phyloP scores from a whole-genome alignment of 192 early-diverging fungal genomes.

The Tieghemiomyces parasiticus region DNA sequence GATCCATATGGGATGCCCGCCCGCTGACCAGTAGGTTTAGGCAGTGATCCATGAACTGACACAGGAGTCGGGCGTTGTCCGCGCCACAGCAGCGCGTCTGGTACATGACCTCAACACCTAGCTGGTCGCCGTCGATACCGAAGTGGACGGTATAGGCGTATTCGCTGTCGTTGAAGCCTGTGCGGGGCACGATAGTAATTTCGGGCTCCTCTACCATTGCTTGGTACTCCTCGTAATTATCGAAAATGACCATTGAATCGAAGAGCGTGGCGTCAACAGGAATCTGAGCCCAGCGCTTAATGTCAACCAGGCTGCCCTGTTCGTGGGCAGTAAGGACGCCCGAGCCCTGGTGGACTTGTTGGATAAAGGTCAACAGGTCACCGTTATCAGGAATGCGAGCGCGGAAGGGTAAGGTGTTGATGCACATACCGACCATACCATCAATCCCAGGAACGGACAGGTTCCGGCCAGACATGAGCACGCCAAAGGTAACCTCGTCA shows the following conservation, averaged over 20 bases:
- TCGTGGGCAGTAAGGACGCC: neutral
- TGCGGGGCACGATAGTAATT: neutral
- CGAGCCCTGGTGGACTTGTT: neutral
- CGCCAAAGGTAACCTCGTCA: conserved; percentile 3
- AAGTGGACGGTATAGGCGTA: neutral
- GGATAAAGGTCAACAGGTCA: neutral
- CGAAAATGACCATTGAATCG: neutral
- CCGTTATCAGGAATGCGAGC: neutral
- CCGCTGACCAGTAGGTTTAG: neutral
- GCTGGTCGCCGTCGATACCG: neutral
- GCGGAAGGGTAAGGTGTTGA: neutral
- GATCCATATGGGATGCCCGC: neutral
- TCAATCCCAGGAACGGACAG: neutral
- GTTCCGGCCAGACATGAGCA: neutral
- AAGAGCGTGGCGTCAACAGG: neutral
- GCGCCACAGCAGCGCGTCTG: neutral
- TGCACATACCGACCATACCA: neutral
- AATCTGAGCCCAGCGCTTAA: neutral
- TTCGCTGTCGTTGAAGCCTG: neutral
- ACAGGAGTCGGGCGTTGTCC: neutral
- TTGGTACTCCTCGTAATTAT: neutral
- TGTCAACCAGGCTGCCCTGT: conserved; percentile 1
- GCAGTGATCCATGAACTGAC: neutral
- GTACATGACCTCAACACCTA: neutral
- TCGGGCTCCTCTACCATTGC: neutral